Base-by-base conservation (phyloP, 371 early-diverging fungal genomes). In the Saksenaea vasiformis region DNA sequence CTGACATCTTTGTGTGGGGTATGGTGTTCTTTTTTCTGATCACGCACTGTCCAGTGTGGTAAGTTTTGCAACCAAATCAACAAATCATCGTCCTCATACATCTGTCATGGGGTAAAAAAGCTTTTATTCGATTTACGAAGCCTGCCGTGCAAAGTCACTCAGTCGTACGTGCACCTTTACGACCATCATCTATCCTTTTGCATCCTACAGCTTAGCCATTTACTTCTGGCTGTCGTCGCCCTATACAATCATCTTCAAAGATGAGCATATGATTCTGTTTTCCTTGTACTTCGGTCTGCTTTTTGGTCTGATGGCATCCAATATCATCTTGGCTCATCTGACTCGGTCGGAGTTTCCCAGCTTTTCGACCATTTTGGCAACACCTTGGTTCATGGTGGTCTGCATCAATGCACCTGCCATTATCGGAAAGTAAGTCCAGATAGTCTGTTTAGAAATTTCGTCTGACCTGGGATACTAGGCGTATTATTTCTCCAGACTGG, bases 261-360 rank as follows among this genome's bases (percentile, higher is more conserved):
- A 85, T 24, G 63, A 87, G 51, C 93, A 93, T 64, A 72, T 89
- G 38, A 82, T 93, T 26, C 76, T 91, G 26, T 93, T 93, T 66
- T 77, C 87, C 11, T 58, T 91, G 26, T 86, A 89, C n/a, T 80
- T 80, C 17, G 93, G 94, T 14, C 77, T 91, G 44, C 85, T 89
- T 5, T 94, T 95, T 84, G 95, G 95, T 10, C 85, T 93, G 54
- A 91, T 95, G 73, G 92, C 93, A 53, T 93, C 94, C 68, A 89
- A 90, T 71, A 95, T 96, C 67, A 94, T 95, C 56, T 68, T 94
- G 65, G 92, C 94, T 26, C 95, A 95, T 66, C 84, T 96, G 35
- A 95, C 93, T 24, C 89, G 89, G 74, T 84, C 83, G 62, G 79
- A 82, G 19, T 96, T 87, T 74, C 96, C 95, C 28, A 83, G 80